Evolutionary conservation across 768 basidiomycete species (phyloP).

Genomic region (Boletellus sp.): DNA sequence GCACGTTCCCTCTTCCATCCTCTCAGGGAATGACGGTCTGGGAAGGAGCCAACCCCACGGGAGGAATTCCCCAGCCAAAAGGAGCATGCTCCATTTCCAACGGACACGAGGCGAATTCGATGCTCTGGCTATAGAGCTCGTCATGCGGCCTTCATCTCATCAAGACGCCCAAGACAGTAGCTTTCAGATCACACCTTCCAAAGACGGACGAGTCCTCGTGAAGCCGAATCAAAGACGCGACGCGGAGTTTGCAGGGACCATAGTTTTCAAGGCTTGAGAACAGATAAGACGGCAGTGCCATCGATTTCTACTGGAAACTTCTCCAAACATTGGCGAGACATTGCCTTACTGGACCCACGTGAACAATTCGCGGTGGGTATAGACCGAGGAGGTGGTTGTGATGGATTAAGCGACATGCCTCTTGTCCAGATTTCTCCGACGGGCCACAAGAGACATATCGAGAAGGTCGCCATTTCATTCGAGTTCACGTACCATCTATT

Average conservation of each 20-base stretch:
- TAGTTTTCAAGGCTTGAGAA: slow-evolving; percentile 8
- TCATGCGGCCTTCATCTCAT: slow-evolving; percentile 18
- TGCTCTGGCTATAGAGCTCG: slow-evolving; percentile 7
- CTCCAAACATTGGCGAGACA: slow-evolving; percentile 3
- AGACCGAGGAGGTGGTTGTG: slow-evolving; percentile 25
- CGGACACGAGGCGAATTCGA: slow-evolving; percentile 17
- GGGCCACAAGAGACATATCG: slow-evolving; percentile 9
- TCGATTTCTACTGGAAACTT: slow-evolving; percentile 4
- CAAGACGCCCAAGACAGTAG: slow-evolving; percentile 9
- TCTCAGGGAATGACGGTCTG: slow-evolving; percentile 2
- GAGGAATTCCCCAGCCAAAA: slow-evolving; percentile 2
- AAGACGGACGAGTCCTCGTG: slow-evolving; percentile 7
- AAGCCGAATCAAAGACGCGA: slow-evolving; percentile 6
- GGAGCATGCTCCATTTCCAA: not conserved
- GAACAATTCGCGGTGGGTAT: slow-evolving; percentile 11
- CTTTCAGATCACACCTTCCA: slow-evolving; percentile 7
- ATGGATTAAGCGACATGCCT: slow-evolving; percentile 7
- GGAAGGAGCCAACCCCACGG: not conserved
- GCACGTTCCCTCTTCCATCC: slow-evolving; percentile 1
- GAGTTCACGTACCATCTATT: slow-evolving; percentile 3
- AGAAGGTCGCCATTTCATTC: slow-evolving; percentile 10
- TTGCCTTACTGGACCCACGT: slow-evolving; percentile 15
- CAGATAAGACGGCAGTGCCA: slow-evolving; percentile 1
- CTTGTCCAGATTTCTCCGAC: slow-evolving; percentile 7
- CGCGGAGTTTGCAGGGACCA: slow-evolving; percentile 20